Conservation (phyloP, 2,329 filamentous ascomycete genomes). For the Trichoderma oligosporum region DNA sequence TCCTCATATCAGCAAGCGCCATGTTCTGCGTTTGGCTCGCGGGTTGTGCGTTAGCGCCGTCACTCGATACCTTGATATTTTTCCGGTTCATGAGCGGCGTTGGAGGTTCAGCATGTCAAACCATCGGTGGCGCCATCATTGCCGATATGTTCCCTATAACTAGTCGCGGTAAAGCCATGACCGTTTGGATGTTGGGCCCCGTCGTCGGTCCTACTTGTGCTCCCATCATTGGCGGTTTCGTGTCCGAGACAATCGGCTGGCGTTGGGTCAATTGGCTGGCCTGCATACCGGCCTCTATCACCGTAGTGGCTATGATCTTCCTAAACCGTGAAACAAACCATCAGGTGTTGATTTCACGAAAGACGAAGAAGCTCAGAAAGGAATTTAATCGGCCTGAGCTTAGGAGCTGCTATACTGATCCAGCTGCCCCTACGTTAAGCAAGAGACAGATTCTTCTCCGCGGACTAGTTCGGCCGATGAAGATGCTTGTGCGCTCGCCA, state of each 20-base stretch:
- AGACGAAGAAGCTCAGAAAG: not conserved
- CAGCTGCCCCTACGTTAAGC: not conserved
- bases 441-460: conserved; percentile 6
- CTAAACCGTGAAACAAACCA: conserved; percentile 5
- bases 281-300: conserved; percentile 25
- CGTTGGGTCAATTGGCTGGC: conserved; percentile 46
- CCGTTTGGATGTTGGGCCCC: conserved; percentile 54
- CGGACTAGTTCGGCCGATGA: conserved; percentile 8
- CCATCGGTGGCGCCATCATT: conserved; percentile 54
- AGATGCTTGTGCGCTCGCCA: conserved; percentile 50
- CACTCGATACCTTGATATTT: conserved; percentile 51
- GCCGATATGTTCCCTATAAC: conserved; percentile 49
- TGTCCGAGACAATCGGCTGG: conserved; percentile 49
- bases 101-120: conserved; percentile 52
- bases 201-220: conserved; percentile 52
- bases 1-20: conserved; percentile 55
- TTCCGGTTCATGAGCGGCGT: conserved; percentile 59
- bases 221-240: conserved; percentile 49
- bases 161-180: conserved; percentile 47
- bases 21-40: conserved; percentile 62
- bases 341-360: conserved; percentile 2
- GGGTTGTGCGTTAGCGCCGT: conserved; percentile 58
- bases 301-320: conserved; percentile 6
- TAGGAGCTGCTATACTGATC: not conserved
- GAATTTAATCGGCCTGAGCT: conserved; percentile 1